Percentiles rank a stretch among this genome's conserved stretches.
These are phyloP conservation scores for Colletotrichum orbiculare DNA, from an alignment of 2,329 filamentous ascomycete species.

Conservation along the genomic window DNA sequence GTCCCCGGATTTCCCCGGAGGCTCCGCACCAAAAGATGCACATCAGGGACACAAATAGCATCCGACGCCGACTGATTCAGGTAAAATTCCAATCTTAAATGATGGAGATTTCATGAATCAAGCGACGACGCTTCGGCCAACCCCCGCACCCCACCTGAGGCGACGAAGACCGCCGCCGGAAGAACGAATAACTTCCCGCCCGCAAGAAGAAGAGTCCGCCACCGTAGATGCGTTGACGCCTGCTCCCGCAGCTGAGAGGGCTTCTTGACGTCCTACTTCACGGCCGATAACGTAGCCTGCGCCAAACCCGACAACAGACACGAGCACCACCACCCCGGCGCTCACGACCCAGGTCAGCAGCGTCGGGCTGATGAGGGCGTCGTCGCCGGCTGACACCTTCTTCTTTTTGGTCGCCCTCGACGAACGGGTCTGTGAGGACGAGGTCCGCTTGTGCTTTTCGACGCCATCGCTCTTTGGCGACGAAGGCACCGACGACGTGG, in stretches of 20 bases:
- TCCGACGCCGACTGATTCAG: slow-evolving; percentile 32
- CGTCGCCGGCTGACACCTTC: slow-evolving; percentile 53
- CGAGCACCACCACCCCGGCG: slow-evolving; percentile 74
- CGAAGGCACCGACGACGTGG: slow-evolving; percentile 37
- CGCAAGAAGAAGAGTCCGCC: slow-evolving; percentile 59
- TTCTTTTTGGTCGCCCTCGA: slow-evolving; percentile 69
- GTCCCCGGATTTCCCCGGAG: slow-evolving; percentile 18
- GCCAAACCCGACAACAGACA: slow-evolving; percentile 76
- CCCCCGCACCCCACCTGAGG: slow-evolving; percentile 63
- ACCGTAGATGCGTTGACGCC: slow-evolving; percentile 55
- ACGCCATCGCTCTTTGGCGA: slow-evolving; percentile 38
- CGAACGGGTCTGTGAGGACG: slow-evolving; percentile 47
- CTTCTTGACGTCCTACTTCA: slow-evolving; percentile 73
- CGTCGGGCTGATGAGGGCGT: slow-evolving; percentile 66
- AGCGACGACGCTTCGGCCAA: slow-evolving; percentile 63
- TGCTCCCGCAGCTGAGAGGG: slow-evolving; percentile 54
- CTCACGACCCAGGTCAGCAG: slow-evolving; percentile 73
- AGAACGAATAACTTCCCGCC: slow-evolving; percentile 64
- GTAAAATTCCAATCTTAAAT: neutral
- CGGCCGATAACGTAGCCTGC: slow-evolving; percentile 76
- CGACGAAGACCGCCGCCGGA: slow-evolving; percentile 62
- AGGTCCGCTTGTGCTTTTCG: slow-evolving; percentile 63
- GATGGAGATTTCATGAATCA: slow-evolving; percentile 39
- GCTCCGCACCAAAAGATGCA: neutral
- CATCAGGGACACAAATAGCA: slow-evolving; percentile 29